Evolutionary conservation across 2,329 filamentous ascomycete genomes (phyloP).

Genomic region (Raffaelea ambrosiae): DNA sequence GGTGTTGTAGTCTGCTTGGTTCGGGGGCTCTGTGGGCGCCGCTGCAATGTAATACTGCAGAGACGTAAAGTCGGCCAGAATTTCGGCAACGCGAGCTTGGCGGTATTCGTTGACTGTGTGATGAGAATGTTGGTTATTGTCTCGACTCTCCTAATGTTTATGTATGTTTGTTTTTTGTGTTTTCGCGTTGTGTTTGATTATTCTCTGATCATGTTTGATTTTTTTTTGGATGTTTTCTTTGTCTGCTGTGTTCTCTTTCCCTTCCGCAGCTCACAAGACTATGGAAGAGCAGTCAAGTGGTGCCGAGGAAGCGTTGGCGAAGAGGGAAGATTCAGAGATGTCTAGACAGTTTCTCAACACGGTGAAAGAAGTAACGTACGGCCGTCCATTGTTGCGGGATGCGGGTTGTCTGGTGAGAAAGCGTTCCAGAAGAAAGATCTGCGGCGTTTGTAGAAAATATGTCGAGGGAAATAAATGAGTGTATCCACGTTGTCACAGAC

Average conservation of each 20-base stretch:
- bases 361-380: constrained; percentile 8
- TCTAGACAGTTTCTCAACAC: too few relatives aligned
- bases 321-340: too few relatives aligned
- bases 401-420: too few relatives aligned
- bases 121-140: neutral
- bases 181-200: too few relatives aligned
- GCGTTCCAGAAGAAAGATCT: too few relatives aligned
- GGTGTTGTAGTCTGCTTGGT: constrained; percentile 52
- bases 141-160: too few relatives aligned
- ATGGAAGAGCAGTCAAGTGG: neutral
- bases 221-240: neutral
- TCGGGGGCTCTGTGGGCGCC: constrained; percentile 42
- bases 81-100: constrained; percentile 50
- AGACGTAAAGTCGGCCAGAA: constrained; percentile 52
- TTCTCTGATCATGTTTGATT: too few relatives aligned
- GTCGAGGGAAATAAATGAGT: too few relatives aligned
- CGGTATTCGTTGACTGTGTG: constrained; percentile 50
- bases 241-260: neutral
- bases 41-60: constrained; percentile 55
- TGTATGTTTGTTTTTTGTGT: too few relatives aligned
- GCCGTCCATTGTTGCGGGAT: constrained; percentile 11
- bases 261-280: too few relatives aligned
- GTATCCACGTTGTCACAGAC: too few relatives aligned
- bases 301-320: neutral
- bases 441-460: too few relatives aligned